Conservation (phyloP, 176 grass and related monocot genomes). For the Bromus sterilis region DNA sequence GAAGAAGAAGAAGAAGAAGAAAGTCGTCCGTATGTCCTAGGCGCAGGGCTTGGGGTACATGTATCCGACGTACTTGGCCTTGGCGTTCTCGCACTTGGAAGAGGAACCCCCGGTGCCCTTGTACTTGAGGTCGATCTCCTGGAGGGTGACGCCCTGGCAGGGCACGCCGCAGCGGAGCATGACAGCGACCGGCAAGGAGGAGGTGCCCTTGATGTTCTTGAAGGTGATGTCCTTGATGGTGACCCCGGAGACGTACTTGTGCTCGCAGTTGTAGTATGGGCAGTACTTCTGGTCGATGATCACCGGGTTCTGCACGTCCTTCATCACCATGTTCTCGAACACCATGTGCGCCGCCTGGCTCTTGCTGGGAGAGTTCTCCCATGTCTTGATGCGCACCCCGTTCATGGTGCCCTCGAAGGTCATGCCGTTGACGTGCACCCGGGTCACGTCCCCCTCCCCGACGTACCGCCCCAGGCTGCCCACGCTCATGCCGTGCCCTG, state of each 20-base stretch:
- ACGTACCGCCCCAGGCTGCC: constrained; percentile 50
- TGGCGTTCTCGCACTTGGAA: constrained; percentile 35
- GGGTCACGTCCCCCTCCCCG: constrained; percentile 39
- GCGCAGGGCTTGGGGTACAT: constrained; percentile 48
- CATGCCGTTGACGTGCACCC: constrained; percentile 40
- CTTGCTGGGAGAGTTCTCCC: constrained; percentile 48
- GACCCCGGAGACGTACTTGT: constrained; percentile 46
- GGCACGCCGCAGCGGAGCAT: constrained; percentile 45
- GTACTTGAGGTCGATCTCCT: constrained; percentile 40
- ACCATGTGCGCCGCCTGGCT: constrained; percentile 39
- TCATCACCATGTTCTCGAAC: constrained; percentile 54
- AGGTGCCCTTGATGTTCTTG: constrained; percentile 45
- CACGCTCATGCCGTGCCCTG: constrained; percentile 66
- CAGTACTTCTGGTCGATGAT: constrained; percentile 85
- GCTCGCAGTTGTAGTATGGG: constrained; percentile 43
- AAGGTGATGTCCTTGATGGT: constrained; percentile 42
- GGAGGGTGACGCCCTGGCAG: constrained; percentile 51
- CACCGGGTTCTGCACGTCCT: constrained; percentile 53
- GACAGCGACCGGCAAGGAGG: constrained; percentile 42
- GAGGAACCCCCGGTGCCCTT: neutral
- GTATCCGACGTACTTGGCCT: constrained; percentile 30
- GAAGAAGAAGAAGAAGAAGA: neutral
- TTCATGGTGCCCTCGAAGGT: constrained; percentile 35
- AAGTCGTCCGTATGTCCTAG: neutral
- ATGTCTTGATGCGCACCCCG: constrained; percentile 69